Evolutionary conservation across 1,284 basidiomycete species (phyloP).

Genomic region (Meira miltonrushii): DNA sequence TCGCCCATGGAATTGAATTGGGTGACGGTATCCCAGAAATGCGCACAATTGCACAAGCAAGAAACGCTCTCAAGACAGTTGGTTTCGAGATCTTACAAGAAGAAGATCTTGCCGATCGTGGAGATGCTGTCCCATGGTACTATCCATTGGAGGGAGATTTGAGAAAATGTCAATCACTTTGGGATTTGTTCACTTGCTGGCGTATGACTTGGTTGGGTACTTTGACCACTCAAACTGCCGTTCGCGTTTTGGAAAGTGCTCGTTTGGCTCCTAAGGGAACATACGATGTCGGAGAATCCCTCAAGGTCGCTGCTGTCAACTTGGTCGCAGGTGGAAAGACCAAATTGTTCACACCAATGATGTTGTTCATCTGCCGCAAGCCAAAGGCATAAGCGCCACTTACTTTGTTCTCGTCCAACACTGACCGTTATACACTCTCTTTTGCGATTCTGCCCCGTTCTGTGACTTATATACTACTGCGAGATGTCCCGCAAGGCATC

Average conservation of each 20-base stretch:
- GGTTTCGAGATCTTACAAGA: constrained; percentile 87
- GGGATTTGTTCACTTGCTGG: constrained; percentile 63
- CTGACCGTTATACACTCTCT: no score
- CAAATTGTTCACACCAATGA: constrained; percentile 62
- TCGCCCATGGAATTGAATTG: constrained; percentile 71
- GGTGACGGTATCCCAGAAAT: constrained; percentile 98
- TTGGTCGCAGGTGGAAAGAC: constrained; percentile 78
- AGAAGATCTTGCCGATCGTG: constrained; percentile 85
- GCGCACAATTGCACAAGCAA: constrained; percentile 70
- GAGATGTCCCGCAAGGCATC: no score
- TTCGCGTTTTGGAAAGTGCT: constrained; percentile 72
- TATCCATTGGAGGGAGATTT: constrained; percentile 93
- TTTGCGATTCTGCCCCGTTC: background rate
- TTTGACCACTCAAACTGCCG: constrained; percentile 74
- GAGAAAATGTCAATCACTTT: constrained; percentile 81
- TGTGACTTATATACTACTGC: no score
- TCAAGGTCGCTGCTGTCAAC: constrained; percentile 75
- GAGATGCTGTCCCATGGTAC: constrained; percentile 81
- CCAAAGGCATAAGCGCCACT: background rate
- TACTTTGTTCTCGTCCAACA: background rate
- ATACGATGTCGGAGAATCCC: constrained; percentile 77
- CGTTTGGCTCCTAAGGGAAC: constrained; percentile 89
- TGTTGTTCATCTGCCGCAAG: background rate
- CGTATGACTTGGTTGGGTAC: constrained; percentile 78
- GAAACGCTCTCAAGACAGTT: constrained; percentile 73